Percentiles rank a stretch among this genome's conserved stretches.
phyloP scores from a whole-genome alignment of 164 flowering plant species.

The Magnolia changhungtana region DNA sequence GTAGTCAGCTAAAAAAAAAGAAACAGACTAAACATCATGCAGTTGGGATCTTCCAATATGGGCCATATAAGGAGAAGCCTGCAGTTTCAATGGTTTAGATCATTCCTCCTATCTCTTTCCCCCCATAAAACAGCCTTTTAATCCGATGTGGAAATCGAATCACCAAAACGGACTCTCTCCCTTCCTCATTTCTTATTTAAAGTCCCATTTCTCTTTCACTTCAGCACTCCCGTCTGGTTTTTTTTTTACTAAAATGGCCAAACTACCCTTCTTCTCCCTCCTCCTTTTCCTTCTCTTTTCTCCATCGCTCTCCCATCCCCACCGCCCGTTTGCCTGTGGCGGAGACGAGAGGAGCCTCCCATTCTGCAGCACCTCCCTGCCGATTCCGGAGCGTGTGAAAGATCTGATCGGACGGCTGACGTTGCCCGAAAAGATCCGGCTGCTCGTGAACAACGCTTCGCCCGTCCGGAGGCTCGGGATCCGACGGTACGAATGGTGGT shows the following conservation, averaged over 20 bases:
- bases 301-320: conserved; percentile 9
- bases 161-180: no score
- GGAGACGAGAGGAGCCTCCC: conserved; percentile 30
- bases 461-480: conserved; percentile 80
- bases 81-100: no score
- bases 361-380: conserved; percentile 43
- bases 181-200: not conserved
- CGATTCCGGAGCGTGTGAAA: conserved; percentile 40
- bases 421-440: conserved; percentile 61
- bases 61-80: no score
- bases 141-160: no score
- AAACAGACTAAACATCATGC: no score
- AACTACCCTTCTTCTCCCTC: not conserved
- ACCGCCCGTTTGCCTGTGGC: conserved; percentile 66
- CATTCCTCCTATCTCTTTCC: no score
- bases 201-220: not conserved
- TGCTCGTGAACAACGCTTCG: conserved; percentile 68
- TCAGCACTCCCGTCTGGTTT: not conserved
- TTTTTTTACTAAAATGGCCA: conserved; percentile 5
- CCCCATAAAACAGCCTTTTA: no score
- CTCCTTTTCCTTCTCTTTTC: not conserved
- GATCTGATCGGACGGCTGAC: conserved; percentile 72
- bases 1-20: no score
- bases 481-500: conserved; percentile 92
- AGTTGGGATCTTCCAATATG: no score